Base-by-base conservation (phyloP, 495 filamentous ascomycete species). In the Penicillium goetzii region DNA sequence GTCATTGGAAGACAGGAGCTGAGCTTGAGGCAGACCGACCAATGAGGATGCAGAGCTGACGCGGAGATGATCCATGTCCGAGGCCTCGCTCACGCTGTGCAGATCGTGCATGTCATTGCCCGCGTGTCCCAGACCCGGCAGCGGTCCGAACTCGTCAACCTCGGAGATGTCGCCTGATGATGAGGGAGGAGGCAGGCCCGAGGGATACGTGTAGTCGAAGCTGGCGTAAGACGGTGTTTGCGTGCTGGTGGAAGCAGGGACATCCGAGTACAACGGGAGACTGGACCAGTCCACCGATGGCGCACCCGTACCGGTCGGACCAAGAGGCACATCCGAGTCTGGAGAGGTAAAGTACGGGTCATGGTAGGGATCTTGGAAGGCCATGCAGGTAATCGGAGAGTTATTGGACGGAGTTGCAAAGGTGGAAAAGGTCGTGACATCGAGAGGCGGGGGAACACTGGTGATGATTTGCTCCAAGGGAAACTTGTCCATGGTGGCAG, bases 111-210 rank as follows among this genome's bases (percentile, higher is more conserved):
- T 63, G 59, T 81, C 79, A 61, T 69, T 69, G 61, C 67, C 67
- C 25, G 71, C 53, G 21, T 65, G 67, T 9, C 73, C 76, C 25
- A 80, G 59, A 26, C 69, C 72, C 12, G 76, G 76, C 26, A 79
- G 73, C 11, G 77, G 74, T n/a, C 75, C 77, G 43, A 72, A 77
- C 82, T 93, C 90, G 57, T 90, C 90, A 15, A 85, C 85, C 73
- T 92, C 90, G 15, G 90, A 92, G 32, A 89, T 85, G 62, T 92
- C 89, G 33, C 89, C 90, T 2, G 89, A 92, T 10, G 88, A 92
- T 4, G 89, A 91, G 2, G 88, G 89, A 8, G 84, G 76, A 19
- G 77, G 72, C n/a, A 82, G 69, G 32, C 77, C 76, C 11, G 74
- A 72, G 74, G 59, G 87, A 56, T 78, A 77, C 7, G 82, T 85